These are phyloP conservation scores for Xylariales sp. DNA, from an alignment of 2,329 filamentous ascomycete genomes.

Conservation along the genomic window DNA sequence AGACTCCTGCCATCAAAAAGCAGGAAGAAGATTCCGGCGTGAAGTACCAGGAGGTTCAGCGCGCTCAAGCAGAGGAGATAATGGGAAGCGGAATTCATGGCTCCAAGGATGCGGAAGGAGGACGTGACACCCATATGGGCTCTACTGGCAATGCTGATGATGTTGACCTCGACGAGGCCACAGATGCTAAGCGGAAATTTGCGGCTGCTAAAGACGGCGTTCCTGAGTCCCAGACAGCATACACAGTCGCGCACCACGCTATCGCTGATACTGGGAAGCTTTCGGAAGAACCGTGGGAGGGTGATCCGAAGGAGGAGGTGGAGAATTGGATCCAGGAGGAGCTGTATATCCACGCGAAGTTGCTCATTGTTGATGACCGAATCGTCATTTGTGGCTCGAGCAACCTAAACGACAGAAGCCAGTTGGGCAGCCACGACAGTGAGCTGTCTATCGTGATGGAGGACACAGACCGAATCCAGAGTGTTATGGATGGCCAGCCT, in stretches of 20 bases:
- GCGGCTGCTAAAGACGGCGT: conserved; percentile 40
- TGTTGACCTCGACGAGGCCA: conserved; percentile 28
- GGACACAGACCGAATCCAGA: conserved; percentile 67
- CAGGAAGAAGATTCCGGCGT: conserved; percentile 80
- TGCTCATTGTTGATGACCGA: conserved; percentile 84
- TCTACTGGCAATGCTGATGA: conserved; percentile 23
- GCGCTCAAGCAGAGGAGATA: conserved; percentile 83
- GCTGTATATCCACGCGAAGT: conserved; percentile 89
- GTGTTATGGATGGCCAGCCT: conserved; percentile 72
- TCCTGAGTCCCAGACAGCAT: conserved; percentile 31
- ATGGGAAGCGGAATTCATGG: conserved; percentile 73
- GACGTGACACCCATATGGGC: conserved; percentile 47
- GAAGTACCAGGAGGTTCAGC: conserved; percentile 80
- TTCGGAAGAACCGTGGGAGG: conserved; percentile 72
- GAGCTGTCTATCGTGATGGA: conserved; percentile 89
- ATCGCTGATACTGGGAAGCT: conserved; percentile 65
- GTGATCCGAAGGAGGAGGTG: conserved; percentile 70
- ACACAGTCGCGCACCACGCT: conserved; percentile 69
- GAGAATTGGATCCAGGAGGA: conserved; percentile 93
- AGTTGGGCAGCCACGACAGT: conserved; percentile 84
- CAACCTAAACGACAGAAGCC: conserved; percentile 89
- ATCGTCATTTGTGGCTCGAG: conserved; percentile 81
- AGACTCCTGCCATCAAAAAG: conserved; percentile 66
- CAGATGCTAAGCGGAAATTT: conserved; percentile 47
- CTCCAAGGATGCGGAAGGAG: conserved; percentile 36